Percentiles rank a stretch among this genome's conserved stretches.
Evolutionary conservation across 2,329 filamentous ascomycete genomes (phyloP).

Genomic region (Triangularia verruculosa): DNA sequence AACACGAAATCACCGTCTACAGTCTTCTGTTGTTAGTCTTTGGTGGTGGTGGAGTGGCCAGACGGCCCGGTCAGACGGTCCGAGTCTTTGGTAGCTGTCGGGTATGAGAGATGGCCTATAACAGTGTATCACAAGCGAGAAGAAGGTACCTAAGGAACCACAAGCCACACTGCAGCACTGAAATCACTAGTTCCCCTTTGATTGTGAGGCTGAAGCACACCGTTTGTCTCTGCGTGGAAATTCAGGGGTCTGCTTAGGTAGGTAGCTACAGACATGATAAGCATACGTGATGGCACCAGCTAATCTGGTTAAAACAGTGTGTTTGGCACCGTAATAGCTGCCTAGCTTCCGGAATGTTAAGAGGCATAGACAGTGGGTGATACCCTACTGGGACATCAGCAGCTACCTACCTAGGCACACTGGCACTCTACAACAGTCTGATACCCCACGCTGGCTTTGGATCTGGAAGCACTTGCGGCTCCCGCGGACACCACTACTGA

Average conservation of each 20-base stretch:
- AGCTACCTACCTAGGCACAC: too few species aligned
- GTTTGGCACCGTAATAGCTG: background rate
- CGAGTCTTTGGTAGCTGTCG: background rate
- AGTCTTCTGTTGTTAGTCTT: background rate
- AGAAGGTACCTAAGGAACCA: background rate
- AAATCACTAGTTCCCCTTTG: background rate
- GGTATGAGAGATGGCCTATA: constrained; percentile 3
- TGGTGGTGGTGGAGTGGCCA: background rate
- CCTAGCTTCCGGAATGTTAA: background rate
- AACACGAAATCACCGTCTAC: background rate
- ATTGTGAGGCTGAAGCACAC: constrained; percentile 2
- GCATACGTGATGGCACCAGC: background rate
- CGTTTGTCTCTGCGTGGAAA: constrained; percentile 3
- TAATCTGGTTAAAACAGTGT: background rate
- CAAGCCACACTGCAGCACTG: constrained; percentile 4
- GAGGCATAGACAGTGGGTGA: background rate
- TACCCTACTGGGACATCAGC: background rate
- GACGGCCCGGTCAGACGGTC: background rate
- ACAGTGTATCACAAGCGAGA: background rate
- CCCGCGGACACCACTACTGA: background rate
- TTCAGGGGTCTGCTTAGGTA: background rate
- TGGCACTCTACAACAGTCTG: background rate
- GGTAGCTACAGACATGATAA: background rate
- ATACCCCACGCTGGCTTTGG: background rate
- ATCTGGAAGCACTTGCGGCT: background rate